A percentile compares a stretch with the other conserved stretches of the same genome.
Conservation (phyloP, 768 basidiomycete genomes). For the Pleurotus eryngii region DNA sequence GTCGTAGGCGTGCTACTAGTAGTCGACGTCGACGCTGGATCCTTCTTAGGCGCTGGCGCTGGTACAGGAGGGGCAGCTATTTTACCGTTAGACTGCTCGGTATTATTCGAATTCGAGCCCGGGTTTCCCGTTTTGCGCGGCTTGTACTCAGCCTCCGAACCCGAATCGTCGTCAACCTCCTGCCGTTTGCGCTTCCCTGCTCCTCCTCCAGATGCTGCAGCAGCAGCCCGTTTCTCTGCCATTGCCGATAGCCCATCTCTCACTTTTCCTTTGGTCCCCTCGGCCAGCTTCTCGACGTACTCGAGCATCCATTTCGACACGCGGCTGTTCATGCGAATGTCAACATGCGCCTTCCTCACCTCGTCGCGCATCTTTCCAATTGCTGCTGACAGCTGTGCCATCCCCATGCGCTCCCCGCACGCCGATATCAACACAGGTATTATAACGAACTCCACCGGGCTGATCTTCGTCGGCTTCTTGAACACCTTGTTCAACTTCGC, state of each 20-base stretch:
- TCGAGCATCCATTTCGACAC: slow-evolving; percentile 53
- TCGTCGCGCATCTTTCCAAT: slow-evolving; percentile 29
- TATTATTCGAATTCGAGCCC: background rate
- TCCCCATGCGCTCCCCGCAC: slow-evolving; percentile 26
- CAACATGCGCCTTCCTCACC: slow-evolving; percentile 46
- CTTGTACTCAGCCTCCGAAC: background rate
- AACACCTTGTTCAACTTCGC: slow-evolving; percentile 26
- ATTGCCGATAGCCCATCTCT: background rate
- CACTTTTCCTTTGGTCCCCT: slow-evolving; percentile 12
- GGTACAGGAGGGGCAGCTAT: background rate
- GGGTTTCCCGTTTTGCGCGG: background rate
- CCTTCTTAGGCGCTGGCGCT: background rate
- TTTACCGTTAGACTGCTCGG: background rate
- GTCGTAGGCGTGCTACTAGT: background rate
- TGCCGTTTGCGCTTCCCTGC: background rate
- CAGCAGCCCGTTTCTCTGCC: background rate
- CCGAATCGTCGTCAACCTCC: background rate
- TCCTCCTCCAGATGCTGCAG: background rate
- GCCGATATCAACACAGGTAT: slow-evolving; percentile 30
- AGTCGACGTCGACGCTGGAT: background rate
- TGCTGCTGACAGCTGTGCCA: slow-evolving; percentile 40
- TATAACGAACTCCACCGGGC: slow-evolving; percentile 47
- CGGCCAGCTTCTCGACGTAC: slow-evolving; percentile 38
- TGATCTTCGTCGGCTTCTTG: slow-evolving; percentile 38
- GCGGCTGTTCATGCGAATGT: slow-evolving; percentile 62